Evolutionary conservation across 768 basidiomycete species (phyloP).

Genomic region (Suillus fuscotomentosus): DNA sequence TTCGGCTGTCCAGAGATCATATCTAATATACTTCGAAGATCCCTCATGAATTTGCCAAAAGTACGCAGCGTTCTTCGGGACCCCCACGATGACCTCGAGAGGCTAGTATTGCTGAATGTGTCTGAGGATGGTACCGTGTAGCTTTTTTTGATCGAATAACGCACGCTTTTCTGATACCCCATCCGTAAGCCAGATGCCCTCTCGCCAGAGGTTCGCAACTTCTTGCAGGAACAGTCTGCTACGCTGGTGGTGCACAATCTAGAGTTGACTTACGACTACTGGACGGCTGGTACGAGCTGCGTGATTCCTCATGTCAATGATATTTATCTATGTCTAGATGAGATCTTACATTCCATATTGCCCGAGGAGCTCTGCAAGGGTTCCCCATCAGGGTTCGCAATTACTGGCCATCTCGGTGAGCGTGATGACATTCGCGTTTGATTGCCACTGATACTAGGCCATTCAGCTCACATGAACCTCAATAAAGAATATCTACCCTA

Average conservation of each 20-base stretch:
- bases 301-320: slow-evolving; percentile 5
- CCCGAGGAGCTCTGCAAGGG: slow-evolving; percentile 77
- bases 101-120: slow-evolving; percentile 68
- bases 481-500: slow-evolving; percentile 89
- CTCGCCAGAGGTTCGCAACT: slow-evolving; percentile 49
- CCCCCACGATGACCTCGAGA: slow-evolving; percentile 45
- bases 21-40: slow-evolving; percentile 38
- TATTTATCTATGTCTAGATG: slow-evolving; percentile 48
- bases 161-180: slow-evolving; percentile 15
- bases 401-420: slow-evolving; percentile 88
- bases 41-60: slow-evolving; percentile 68
- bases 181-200: slow-evolving; percentile 66
- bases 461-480: slow-evolving; percentile 86
- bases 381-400: slow-evolving; percentile 84
- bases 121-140: slow-evolving; percentile 52
- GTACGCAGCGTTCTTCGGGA: slow-evolving; percentile 57
- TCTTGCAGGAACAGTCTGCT: slow-evolving; percentile 53
- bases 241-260: slow-evolving; percentile 60
- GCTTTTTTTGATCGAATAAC: neutral
- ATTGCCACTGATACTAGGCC: neutral
- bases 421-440: neutral
- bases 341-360: slow-evolving; percentile 78
- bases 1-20: slow-evolving; percentile 1
- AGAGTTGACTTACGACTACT: slow-evolving; percentile 79
- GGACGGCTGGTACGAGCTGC: slow-evolving; percentile 73